Percentiles rank a stretch among this genome's conserved stretches.
phyloP scores from a whole-genome alignment of 805 yeast genomes.

The Cyberlindnera saturnus region DNA sequence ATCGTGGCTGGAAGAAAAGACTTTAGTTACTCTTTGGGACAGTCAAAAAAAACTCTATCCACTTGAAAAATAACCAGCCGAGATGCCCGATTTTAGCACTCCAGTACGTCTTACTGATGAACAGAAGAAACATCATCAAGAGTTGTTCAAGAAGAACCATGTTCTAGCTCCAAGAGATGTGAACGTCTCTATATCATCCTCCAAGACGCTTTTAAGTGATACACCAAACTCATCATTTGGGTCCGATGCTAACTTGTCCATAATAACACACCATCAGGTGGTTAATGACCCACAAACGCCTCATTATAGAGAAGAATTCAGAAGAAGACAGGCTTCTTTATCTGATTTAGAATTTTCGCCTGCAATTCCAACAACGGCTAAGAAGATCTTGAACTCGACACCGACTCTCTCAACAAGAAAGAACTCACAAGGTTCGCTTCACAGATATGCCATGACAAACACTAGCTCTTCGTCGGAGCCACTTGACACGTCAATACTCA shows the following conservation, averaged over 20 bases:
- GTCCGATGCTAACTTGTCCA: conserved; percentile 10
- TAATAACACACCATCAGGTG: conserved; percentile 13
- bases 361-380: conserved; percentile 8
- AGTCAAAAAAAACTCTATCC: neutral
- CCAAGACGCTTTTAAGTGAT: neutral
- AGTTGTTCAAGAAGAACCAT: conserved; percentile 16
- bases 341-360: conserved; percentile 8
- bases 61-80: neutral
- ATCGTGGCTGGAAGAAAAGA: too few relatives aligned
- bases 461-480: neutral
- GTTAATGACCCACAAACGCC: conserved; percentile 24
- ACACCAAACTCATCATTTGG: conserved; percentile 2
- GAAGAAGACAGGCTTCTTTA: neutral
- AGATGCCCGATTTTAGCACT: conserved; percentile 2
- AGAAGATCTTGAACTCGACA: conserved; percentile 8
- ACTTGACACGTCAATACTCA: conserved; percentile 1
- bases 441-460: conserved; percentile 4
- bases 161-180: conserved; percentile 12
- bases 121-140: conserved; percentile 12
- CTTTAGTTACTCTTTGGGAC: neutral
- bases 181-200: conserved; percentile 4
- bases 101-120: conserved; percentile 8
- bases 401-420: neutral
- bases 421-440: neutral
- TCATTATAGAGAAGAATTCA: conserved; percentile 11